phyloP scores from a whole-genome alignment of 768 basidiomycete species.

The Suillus alpinus region DNA sequence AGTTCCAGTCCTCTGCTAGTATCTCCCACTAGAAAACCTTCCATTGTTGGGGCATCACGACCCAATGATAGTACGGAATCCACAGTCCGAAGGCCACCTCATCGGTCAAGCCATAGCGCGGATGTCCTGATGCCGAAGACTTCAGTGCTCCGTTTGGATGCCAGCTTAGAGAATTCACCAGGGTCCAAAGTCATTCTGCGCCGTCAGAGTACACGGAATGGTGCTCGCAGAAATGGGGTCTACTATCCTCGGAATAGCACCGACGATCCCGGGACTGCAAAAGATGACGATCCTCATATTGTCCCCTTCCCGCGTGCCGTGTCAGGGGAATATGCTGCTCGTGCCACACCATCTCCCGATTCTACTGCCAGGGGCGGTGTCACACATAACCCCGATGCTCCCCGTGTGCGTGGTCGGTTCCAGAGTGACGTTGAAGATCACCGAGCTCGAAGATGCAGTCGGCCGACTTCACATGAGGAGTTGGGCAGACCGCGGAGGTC shows the following conservation, averaged over 20 bases:
- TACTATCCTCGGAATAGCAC: constrained; percentile 41
- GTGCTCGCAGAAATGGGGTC: constrained; percentile 45
- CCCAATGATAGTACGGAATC: constrained; percentile 48
- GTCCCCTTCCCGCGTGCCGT: constrained; percentile 68
- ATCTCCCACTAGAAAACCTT: constrained; percentile 54
- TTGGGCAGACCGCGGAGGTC: constrained; percentile 54
- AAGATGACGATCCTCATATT: constrained; percentile 34
- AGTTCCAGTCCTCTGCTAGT: constrained; percentile 36
- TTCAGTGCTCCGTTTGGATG: constrained; percentile 45
- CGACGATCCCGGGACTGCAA: constrained; percentile 32
- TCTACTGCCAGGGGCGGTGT: constrained; percentile 28
- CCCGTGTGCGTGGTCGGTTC: constrained; percentile 56
- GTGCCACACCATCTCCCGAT: constrained; percentile 36
- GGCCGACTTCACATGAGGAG: constrained; percentile 71
- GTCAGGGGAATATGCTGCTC: constrained; percentile 46
- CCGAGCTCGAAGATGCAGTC: constrained; percentile 46
- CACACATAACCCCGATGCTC: constrained; percentile 36
- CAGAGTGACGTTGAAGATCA: constrained; percentile 71
- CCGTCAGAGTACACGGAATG: constrained; percentile 54
- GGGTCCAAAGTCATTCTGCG: constrained; percentile 49
- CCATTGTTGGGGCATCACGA: constrained; percentile 45
- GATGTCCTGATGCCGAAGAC: constrained; percentile 58
- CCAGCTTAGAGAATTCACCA: constrained; percentile 53
- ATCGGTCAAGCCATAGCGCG: constrained; percentile 63
- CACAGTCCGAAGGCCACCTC: constrained; percentile 52